Evolutionary conservation across 1,284 basidiomycete species (phyloP), one percentile per base, ranked within the genome.

Genomic region (Sporisorium graminicola): DNA sequence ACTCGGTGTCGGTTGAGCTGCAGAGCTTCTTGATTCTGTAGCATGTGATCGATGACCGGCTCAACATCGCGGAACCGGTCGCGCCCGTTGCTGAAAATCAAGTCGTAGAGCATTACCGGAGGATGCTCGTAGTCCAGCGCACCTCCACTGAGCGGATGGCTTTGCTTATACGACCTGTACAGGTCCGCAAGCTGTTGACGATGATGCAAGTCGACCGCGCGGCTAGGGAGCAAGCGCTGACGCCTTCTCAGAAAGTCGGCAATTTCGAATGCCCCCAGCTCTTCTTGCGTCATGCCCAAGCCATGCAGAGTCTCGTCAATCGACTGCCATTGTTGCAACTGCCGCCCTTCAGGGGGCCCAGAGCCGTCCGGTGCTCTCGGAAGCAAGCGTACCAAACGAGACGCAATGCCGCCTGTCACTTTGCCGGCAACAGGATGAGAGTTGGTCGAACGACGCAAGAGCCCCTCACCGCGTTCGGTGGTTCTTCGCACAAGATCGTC

Each of bases 31-130:
- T 29, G 24, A 29, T 27, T 42, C 6, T n/a, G 37, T 24, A 54
- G 52, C 37, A 54, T 42, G 52, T 54, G 37, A 6, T 54, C 35
- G 5, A 54, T 40, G 52, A 54, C 42, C 5, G 52, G 52, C 37
- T 29, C 35, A 18, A 54, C 42, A 12, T 40, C 37, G 22, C 52
- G 52, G 22, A 54, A 27, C 3, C 52, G 52, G n/a, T 54, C 37
- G 12, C 52, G 52, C 16, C 52, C 52, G 12, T 16, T 54, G 22
- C 37, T 10, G 20, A 18, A 24, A 9, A 24, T 42, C 52, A 42
- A 26, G 7, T 54, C 52, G 52, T 42, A 35, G 5, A 42, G 13
- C 14, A 54, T 24, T 24, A 10, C 8, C 1, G 24, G 1, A n/a
- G 20, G 16, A n/a, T 54, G 24, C 2, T 42, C 35, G 37, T 53